Percentiles rank a stretch among this genome's conserved stretches.
Conservation (phyloP, 2,329 filamentous ascomycete genomes). For the Ilyonectria mors-panacis region DNA sequence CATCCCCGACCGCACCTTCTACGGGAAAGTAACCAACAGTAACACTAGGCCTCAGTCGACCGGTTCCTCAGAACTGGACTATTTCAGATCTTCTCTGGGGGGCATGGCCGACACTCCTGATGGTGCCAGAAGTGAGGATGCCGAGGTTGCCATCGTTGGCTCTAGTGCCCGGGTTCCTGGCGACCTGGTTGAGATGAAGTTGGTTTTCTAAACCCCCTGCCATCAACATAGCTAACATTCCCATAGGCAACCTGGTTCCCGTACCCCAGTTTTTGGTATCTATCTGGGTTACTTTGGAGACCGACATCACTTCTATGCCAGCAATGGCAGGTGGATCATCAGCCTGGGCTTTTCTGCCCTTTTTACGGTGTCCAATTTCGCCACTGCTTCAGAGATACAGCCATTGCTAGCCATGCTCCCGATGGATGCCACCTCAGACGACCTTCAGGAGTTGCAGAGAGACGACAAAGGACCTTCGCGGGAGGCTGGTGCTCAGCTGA, state of each 20-base stretch:
- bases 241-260: conserved; percentile 52
- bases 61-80: conserved; percentile 51
- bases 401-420: conserved; percentile 55
- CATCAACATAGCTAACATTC: conserved; percentile 28
- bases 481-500: conserved; percentile 58
- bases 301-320: conserved; percentile 69
- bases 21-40: conserved; percentile 49
- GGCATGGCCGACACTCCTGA: conserved; percentile 46
- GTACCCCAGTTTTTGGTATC: conserved; percentile 65
- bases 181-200: conserved; percentile 67
- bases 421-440: conserved; percentile 44
- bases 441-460: conserved; percentile 51
- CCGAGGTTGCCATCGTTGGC: conserved; percentile 45
- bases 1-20: conserved; percentile 44
- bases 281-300: conserved; percentile 67
- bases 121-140: conserved; percentile 48
- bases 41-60: conserved; percentile 53
- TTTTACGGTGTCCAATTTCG: conserved; percentile 67
- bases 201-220: conserved; percentile 9
- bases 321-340: conserved; percentile 65
- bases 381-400: conserved; percentile 56
- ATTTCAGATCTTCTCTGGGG: conserved; percentile 42
- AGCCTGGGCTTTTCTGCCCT: conserved; percentile 59
- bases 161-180: conserved; percentile 55
- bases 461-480: conserved; percentile 61